Base-by-base conservation (phyloP, 140 eudicot species). In the Senecio squalidus region DNA sequence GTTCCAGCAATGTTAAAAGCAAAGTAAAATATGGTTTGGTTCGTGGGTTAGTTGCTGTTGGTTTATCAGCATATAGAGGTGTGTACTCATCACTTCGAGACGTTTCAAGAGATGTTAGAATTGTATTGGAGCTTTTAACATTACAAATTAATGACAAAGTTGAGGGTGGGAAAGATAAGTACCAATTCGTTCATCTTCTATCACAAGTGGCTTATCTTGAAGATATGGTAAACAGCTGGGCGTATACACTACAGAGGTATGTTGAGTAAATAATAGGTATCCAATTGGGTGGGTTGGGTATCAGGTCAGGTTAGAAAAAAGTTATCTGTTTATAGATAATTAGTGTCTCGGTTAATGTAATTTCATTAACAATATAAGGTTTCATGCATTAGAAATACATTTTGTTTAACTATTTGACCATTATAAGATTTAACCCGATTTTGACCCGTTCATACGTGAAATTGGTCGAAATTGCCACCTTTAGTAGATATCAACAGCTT, bases 181-280 rank as follows among this genome's bases (percentile, higher is more conserved):
- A 47, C 43, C 78, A 67, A 25, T 92, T 78, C 59, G 48, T 55
- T 44, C 86, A 82, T 40, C 61, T 92, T 68, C 55, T 86, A 27
- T 87, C 96, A 5, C 98, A 92, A 76, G 91, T 75, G 47, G 98
- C 96, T 55, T 82, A 79, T 74, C 81, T 92, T 57, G 96, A 92
- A 45, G 98, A 92, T 67, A 45, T 87, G 82, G 98, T 92, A 22
- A 82, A 65, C 61, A 82, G 72, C 74, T 92, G 98, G 98, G 88
- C 77, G 0, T 76, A 84, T 74, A 67, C 69, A 2, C 60, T 92
- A 51, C 95, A 72, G 55, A 87, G 98, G 98, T 91, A 86, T 36
- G 68, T 27, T 43, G 50, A 9, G 23, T 57, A 18, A 40, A n/a
- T 20, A 49, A 5, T 27, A 53, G 24, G 23, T 27, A 39, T 53